Evolutionary conservation across 768 basidiomycete species (phyloP).

Genomic region (Tulasnella sp.): DNA sequence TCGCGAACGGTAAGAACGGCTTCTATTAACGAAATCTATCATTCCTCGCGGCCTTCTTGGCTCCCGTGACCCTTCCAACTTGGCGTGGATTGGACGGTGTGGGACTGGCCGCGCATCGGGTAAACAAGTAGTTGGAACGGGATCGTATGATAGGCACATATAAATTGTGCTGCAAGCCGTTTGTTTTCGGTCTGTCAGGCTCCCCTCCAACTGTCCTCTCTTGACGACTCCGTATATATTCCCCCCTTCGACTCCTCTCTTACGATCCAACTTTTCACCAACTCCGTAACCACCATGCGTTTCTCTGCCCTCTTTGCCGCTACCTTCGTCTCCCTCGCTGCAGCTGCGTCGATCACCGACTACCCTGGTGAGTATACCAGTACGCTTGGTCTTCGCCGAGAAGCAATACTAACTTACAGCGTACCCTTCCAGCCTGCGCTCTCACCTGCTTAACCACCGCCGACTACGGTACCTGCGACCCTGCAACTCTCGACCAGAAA

Average conservation of each 20-base stretch:
- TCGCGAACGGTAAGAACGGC: neutral
- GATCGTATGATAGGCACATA: neutral
- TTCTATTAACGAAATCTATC: neutral
- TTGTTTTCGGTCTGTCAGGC: neutral
- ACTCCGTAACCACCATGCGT: constrained; percentile 53
- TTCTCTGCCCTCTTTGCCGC: constrained; percentile 51
- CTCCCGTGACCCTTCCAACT: neutral
- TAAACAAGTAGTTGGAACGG: neutral
- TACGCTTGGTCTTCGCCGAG: neutral
- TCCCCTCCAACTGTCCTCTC: neutral
- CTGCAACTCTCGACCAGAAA: constrained; percentile 47
- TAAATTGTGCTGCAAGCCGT: neutral
- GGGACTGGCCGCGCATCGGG: neutral
- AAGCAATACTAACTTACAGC: neutral
- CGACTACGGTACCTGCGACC: constrained; percentile 52
- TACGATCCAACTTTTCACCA: neutral
- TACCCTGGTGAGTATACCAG: constrained; percentile 40
- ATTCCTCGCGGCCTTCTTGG: neutral
- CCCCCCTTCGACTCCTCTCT: neutral
- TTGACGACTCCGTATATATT: neutral
- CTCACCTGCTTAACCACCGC: constrained; percentile 20
- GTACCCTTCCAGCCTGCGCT: constrained; percentile 18
- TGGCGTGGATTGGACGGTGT: neutral
- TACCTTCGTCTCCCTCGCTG: constrained; percentile 46
- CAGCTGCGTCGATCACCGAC: constrained; percentile 42